Percentiles rank a stretch among this genome's conserved stretches.
Evolutionary conservation across 805 yeast genomes (phyloP).

Genomic region (Candida caryicola): DNA sequence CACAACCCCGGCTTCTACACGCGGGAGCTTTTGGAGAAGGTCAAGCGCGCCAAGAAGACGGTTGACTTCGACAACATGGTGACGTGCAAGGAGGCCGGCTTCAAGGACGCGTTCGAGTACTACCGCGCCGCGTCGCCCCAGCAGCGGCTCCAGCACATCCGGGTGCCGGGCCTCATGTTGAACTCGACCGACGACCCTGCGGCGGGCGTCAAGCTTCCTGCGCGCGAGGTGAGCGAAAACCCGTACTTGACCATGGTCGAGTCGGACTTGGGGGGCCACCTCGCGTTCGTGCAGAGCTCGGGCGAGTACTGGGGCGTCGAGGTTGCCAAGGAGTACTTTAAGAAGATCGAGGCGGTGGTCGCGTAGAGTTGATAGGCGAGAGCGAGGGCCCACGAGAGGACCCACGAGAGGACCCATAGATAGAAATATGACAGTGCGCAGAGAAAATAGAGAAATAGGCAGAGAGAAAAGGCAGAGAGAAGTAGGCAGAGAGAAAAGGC

Average conservation of each 20-base stretch:
- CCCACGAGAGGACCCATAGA: too few relatives aligned
- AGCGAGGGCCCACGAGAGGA: too few relatives aligned
- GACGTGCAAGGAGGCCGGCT: constrained; percentile 68
- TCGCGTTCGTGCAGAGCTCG: constrained; percentile 67
- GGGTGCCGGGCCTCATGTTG: constrained; percentile 64
- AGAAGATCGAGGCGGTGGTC: constrained; percentile 16
- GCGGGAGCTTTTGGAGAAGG: constrained; percentile 18
- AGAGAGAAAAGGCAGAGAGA: too few relatives aligned
- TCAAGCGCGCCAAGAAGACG: constrained; percentile 30
- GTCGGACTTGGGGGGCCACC: constrained; percentile 75
- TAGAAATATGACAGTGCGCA: too few relatives aligned
- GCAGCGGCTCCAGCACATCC: constrained; percentile 46
- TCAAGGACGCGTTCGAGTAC: constrained; percentile 60
- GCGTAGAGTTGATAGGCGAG: too few relatives aligned
- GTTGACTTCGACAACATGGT: constrained; percentile 60
- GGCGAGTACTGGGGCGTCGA: constrained; percentile 62
- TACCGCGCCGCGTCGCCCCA: constrained; percentile 62
- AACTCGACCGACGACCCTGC: constrained; percentile 76
- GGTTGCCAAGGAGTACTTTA: constrained; percentile 35
- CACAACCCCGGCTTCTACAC: constrained; percentile 27
- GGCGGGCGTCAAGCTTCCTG: constrained; percentile 56
- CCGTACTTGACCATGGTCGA: constrained; percentile 59
- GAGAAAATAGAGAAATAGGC: too few relatives aligned
- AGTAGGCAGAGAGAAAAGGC: too few relatives aligned
- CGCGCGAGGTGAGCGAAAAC: constrained; percentile 46